Percentiles rank a stretch among this genome's conserved stretches.
phyloP scores from a whole-genome alignment of 495 filamentous ascomycete species.

The Melanomma pulvis-pyrius region DNA sequence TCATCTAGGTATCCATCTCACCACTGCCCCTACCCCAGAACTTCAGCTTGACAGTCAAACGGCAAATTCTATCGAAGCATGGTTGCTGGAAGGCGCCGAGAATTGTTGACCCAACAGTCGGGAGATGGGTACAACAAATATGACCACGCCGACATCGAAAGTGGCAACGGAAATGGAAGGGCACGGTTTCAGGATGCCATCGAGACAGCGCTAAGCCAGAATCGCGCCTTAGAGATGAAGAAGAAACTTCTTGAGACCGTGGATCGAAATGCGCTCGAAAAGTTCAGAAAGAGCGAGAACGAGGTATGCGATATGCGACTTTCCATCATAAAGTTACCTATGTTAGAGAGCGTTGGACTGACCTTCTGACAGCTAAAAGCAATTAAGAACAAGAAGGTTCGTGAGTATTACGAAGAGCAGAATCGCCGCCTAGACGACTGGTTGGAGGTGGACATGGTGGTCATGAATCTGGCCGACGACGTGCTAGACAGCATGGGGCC shows the following conservation, averaged over 20 bases:
- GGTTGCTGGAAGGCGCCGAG: conserved; percentile 9
- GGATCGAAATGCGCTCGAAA: conserved; percentile 46
- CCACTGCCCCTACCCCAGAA: too few relatives aligned
- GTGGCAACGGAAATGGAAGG: conserved; percentile 8
- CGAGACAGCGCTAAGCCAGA: conserved; percentile 9
- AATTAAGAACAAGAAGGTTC: conserved; percentile 54
- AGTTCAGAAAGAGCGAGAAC: conserved; percentile 50
- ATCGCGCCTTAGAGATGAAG: conserved; percentile 45
- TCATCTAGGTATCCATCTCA: too few relatives aligned
- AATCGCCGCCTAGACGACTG: conserved; percentile 56
- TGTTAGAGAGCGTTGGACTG: too few relatives aligned
- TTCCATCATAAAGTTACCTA: neutral
- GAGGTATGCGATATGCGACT: conserved; percentile 39
- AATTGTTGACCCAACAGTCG: neutral
- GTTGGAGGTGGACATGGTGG: conserved; percentile 56
- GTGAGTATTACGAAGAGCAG: conserved; percentile 53
- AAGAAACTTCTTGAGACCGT: conserved; percentile 51
- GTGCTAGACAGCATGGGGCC: conserved; percentile 58
- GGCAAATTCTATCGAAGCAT: neutral
- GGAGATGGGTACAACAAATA: conserved; percentile 6
- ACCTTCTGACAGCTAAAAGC: conserved; percentile 39
- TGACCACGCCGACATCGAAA: conserved; percentile 24
- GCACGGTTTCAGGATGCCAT: conserved; percentile 28
- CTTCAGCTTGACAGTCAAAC: too few relatives aligned
- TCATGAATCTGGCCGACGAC: conserved; percentile 55